Evolutionary conservation across 2,329 filamentous ascomycete genomes (phyloP).

Genomic region (Fusarium goolgardi): DNA sequence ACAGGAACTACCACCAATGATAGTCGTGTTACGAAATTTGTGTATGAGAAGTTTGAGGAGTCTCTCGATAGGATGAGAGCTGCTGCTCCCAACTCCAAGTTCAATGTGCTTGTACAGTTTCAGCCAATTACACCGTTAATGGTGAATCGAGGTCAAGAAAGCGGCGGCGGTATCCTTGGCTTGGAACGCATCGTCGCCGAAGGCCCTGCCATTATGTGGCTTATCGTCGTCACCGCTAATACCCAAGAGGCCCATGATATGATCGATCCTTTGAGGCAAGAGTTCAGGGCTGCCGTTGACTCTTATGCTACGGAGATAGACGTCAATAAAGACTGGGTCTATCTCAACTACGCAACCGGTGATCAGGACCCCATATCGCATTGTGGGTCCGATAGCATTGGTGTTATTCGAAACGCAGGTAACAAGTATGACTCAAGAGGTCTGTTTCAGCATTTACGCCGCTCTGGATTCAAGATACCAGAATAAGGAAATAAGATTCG

Average conservation of each 20-base stretch:
- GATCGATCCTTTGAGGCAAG: accelerated
- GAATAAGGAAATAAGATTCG: accelerated
- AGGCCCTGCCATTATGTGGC: not conserved
- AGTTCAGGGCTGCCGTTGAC: not conserved
- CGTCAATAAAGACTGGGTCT: not conserved
- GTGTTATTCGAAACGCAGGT: too few species aligned
- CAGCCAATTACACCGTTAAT: not conserved
- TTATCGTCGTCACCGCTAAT: not conserved
- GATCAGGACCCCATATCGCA: not conserved
- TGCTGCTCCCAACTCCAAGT: not conserved
- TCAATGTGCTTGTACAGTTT: not conserved
- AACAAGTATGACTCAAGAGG: too few species aligned
- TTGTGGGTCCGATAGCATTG: too few species aligned
- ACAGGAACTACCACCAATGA: not conserved
- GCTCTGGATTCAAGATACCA: not conserved
- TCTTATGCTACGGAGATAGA: not conserved
- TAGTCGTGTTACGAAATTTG: not conserved
- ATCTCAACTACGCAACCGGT: not conserved
- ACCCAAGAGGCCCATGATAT: not conserved
- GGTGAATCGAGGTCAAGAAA: not conserved
- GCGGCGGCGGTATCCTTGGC: not conserved
- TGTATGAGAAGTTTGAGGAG: not conserved
- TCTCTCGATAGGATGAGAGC: not conserved
- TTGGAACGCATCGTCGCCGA: accelerated
- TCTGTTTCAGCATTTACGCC: too few species aligned